phyloP scores from a whole-genome alignment of 495 filamentous ascomycete species.

The Hypoxylon subgilvum region DNA sequence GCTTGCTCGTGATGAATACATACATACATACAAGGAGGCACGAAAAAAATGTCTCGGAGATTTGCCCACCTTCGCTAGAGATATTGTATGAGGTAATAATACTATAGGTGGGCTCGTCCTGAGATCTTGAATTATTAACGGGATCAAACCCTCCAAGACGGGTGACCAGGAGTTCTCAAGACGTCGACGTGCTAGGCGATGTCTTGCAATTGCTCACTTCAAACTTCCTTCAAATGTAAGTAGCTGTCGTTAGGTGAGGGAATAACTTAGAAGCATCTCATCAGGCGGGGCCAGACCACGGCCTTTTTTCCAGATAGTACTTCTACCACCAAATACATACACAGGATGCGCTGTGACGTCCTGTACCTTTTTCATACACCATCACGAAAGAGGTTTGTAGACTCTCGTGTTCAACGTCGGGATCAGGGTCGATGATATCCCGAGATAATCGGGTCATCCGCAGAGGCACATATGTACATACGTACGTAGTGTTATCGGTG shows the following conservation, averaged over 20 bases:
- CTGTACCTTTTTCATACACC: conserved; percentile 22
- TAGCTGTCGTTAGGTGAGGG: conserved; percentile 18
- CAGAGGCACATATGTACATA: too few relatives aligned
- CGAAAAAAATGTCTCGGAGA: conserved; percentile 30
- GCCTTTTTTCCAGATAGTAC: neutral
- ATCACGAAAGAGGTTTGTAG: conserved; percentile 5
- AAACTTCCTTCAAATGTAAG: too few relatives aligned
- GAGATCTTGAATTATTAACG: conserved; percentile 7
- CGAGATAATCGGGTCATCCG: conserved; percentile 12
- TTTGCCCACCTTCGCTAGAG: conserved; percentile 9
- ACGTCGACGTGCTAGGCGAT: conserved; percentile 9
- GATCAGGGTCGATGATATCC: conserved; percentile 18
- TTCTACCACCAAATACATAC: neutral
- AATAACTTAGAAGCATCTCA: neutral
- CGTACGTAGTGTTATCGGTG: too few relatives aligned
- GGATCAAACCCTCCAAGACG: conserved; percentile 28
- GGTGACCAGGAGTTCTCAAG: neutral
- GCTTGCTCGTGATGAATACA: conserved; percentile 18
- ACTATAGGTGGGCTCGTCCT: neutral
- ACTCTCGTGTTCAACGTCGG: conserved; percentile 15
- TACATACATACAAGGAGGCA: too few relatives aligned
- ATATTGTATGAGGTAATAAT: conserved; percentile 16
- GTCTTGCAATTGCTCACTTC: conserved; percentile 21
- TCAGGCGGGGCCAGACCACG: conserved; percentile 20
- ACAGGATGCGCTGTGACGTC: conserved; percentile 15